Evolutionary conservation across 78 protist species (phyloP).

Genomic region (Emiliania huxleyi): DNA sequence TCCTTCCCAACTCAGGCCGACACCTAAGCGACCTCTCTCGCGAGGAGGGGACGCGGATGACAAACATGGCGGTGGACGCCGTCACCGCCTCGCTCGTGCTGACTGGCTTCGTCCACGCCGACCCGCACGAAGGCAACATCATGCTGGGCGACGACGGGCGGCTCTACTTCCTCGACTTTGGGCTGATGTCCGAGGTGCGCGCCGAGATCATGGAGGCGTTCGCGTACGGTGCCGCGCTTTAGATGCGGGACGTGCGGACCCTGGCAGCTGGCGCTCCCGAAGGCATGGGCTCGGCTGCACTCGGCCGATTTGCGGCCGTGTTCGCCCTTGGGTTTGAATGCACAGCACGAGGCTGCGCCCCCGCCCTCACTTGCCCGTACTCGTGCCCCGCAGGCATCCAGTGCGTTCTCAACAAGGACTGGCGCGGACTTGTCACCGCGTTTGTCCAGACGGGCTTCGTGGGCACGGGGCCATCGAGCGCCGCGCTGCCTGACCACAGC

Average conservation of each 20-base stretch:
- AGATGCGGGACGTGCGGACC: no score
- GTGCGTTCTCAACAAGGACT: conserved; percentile 1
- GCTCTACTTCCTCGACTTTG: background rate
- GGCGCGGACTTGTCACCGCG: background rate
- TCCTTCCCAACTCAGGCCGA: no score
- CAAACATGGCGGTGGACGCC: background rate
- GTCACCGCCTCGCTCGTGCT: background rate
- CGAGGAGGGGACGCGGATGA: background rate
- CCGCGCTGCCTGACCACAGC: no score
- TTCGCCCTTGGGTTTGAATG: no score
- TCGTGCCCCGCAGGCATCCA: no score
- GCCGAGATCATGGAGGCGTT: conserved; percentile 18
- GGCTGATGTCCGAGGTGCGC: background rate
- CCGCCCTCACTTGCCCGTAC: no score
- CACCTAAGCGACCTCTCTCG: background rate
- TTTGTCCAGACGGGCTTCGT: background rate
- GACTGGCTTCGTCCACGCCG: background rate
- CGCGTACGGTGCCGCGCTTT: no score
- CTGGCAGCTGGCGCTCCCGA: no score
- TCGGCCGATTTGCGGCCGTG: no score
- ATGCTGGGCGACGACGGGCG: background rate
- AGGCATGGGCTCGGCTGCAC: no score
- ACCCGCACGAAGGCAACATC: background rate
- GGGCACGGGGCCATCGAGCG: no score
- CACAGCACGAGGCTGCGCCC: no score